Base-by-base conservation (phyloP, 495 filamentous ascomycete species). In the Achaetomiella virescens region DNA sequence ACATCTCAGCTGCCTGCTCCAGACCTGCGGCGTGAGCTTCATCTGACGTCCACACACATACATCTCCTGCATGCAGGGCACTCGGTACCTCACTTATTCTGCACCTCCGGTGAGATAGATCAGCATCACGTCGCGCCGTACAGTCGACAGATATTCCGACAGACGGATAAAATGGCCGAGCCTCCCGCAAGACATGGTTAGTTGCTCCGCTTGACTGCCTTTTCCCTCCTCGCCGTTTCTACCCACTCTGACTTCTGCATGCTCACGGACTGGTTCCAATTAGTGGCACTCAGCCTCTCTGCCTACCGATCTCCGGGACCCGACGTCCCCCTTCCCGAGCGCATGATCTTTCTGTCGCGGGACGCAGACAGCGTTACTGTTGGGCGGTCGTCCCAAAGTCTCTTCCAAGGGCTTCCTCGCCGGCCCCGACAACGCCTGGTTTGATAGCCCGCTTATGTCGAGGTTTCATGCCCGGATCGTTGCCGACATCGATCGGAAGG, bases 381-480 rank as follows among this genome's bases (percentile, higher is more conserved):
- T 57, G 75, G 75, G 5, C 68, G 74, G 52, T 63, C 72, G 0
- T 75, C 74, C n/a, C 7, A 74, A 71, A 44, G 60, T 70, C 3
- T 41, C 64, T 0, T 49, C 66, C 2, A 78, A 76, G 21, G 75
- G 73, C 1, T 71, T 71, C 24, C 33, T 72, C 10, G 63, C 63
- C 0, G 47, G 12, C 9, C 6, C 27, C 2, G 66, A 84, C 51
- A 96, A 95, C 71, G 85, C 75, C 10, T 88, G 82, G 76, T 89
- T 91, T 57, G 81, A 91, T 31, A 90, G 83, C 61, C 81, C 88
- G 0, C 88, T 95, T 22, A 86, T 96, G 78, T 93, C 88, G 25
- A 78, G 90, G 27, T 67, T 81, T 10, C 90, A 96, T 72, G 90
- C 89, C 11, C 70, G 78, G 48, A 61, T 95, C 9, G 55, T 63